Evolutionary conservation across 768 basidiomycete genomes (phyloP).

Genomic region (Agaricus blazei): DNA sequence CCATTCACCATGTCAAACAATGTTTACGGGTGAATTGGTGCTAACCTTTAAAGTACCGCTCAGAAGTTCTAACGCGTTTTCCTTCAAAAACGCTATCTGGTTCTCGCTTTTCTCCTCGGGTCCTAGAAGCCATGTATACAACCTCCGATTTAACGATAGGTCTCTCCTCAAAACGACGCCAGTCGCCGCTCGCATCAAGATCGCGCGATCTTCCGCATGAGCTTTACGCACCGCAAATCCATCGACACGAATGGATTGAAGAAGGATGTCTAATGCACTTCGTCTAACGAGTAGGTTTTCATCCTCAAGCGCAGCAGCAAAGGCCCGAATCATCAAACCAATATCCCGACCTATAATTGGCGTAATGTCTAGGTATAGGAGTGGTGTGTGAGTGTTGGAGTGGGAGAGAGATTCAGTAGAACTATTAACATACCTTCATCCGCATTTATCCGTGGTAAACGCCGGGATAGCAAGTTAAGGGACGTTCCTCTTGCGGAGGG

Average conservation of each 20-base stretch:
- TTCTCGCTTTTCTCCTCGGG: constrained; percentile 70
- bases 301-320: constrained; percentile 88
- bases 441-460: constrained; percentile 64
- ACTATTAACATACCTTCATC: constrained; percentile 53
- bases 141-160: constrained; percentile 84
- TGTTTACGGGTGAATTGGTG: background rate
- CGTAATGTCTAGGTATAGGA: constrained; percentile 46
- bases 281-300: constrained; percentile 88
- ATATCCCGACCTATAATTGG: constrained; percentile 78
- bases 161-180: constrained; percentile 91
- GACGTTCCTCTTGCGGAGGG: constrained; percentile 82
- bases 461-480: constrained; percentile 79
- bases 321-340: constrained; percentile 92
- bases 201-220: constrained; percentile 64
- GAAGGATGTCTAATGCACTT: constrained; percentile 77
- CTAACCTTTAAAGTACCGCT: constrained; percentile 62
- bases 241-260: constrained; percentile 71
- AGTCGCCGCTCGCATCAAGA: constrained; percentile 83
- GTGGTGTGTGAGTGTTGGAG: background rate
- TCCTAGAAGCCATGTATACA: constrained; percentile 93
- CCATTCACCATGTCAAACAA: background rate
- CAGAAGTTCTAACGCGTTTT: constrained; percentile 70
- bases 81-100: constrained; percentile 67
- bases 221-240: constrained; percentile 66
- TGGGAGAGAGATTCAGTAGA: background rate